Base-by-base conservation (phyloP, 306 rosid genomes). In the Vigna reflexopilosa region DNA sequence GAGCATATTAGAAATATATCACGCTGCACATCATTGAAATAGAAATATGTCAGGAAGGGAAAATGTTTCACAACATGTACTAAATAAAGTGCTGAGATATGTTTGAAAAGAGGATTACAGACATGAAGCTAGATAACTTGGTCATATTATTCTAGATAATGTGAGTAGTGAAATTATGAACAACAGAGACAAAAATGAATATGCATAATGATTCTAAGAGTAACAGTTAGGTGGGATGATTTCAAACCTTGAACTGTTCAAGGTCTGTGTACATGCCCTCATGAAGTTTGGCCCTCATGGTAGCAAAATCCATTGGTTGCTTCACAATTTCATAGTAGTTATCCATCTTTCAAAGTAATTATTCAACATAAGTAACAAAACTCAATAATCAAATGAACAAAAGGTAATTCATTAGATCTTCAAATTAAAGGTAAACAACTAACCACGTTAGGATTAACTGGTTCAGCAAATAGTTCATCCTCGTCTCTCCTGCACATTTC, bases 261-360 rank as follows among this genome's bases (percentile, higher is more conserved):
- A 80, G 0, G 6, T 16, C 20, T 52, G 74, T 51, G 2, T 72
- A 80, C 50, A 80, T 24, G 61, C 13, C 47, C 30, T 63, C 58
- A 0, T 80, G 58, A 10, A 79, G 55, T 62, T 79, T 79, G 42
- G 67, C 83, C 20, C 83, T 62, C 67, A 79, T 51, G 19, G 83
- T 80, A 26, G 51, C 73, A 15, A 72, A 72, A 30, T 72, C 79
- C 83, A 72, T 80, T 14, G 78, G 83, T 14, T 52, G 51, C 49
- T 72, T 64, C 0, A 74, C 58, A 26, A 7, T 9, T 6, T 10
- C 1, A 10, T 38, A 20, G 74, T 42, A 63, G 24, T 28, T 36
- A 1, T 14, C 7, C 6, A 48, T n/a, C 52, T 48, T 13, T 48
- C 2, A 14, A 13, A 48, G n/a, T 48, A 48, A 48, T 48, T 48